Conservation (phyloP, 176 grass and related monocot species). For the Ensete ventricosum region DNA sequence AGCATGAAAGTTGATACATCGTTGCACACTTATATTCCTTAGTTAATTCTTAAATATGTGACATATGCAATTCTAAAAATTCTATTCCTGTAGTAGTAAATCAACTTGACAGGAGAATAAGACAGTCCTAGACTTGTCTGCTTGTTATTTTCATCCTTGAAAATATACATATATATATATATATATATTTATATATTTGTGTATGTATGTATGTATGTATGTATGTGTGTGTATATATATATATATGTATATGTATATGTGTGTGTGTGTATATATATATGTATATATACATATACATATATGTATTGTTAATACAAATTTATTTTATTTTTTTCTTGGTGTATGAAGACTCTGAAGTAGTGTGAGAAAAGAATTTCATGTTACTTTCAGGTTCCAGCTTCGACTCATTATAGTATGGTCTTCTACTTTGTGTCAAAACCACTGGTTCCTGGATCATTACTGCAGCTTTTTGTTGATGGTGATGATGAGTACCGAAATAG, state of each 20-base stretch:
- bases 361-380: background rate
- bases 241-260: too few relatives aligned
- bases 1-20: background rate
- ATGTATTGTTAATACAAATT: too few relatives aligned
- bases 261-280: too few relatives aligned
- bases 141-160: too few relatives aligned
- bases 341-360: too few relatives aligned
- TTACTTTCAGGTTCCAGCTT: constrained; percentile 80
- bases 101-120: background rate
- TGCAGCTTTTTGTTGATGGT: constrained; percentile 87
- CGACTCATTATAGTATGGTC: constrained; percentile 96
- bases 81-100: background rate
- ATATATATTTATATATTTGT: too few relatives aligned
- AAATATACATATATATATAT: too few relatives aligned
- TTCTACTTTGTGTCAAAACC: constrained; percentile 86
- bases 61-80: background rate
- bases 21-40: background rate
- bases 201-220: too few relatives aligned
- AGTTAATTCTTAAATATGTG: background rate
- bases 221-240: too few relatives aligned
- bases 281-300: too few relatives aligned
- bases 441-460: constrained; percentile 67
- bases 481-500: constrained; percentile 97
- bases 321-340: too few relatives aligned
- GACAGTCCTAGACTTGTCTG: background rate